Evolutionary conservation across 441 rosid species (phyloP).

Genomic region (Metrosideros polymorpha): DNA sequence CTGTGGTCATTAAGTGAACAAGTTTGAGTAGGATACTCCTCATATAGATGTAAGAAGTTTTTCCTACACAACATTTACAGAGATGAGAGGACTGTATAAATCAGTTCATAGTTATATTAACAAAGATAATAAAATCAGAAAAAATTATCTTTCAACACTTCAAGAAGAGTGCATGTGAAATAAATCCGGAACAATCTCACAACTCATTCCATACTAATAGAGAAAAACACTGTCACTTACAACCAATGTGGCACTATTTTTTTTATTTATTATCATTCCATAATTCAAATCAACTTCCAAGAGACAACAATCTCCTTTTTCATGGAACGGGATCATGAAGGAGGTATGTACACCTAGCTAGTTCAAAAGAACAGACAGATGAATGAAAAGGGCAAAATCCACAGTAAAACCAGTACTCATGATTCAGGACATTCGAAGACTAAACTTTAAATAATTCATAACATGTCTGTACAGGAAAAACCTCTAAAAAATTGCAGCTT

Average conservation of each 20-base stretch:
- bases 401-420: background rate
- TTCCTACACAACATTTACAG: slow-evolving; percentile 2
- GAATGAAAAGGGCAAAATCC: background rate
- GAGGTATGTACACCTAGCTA: background rate
- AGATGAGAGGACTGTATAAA: background rate
- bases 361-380: background rate
- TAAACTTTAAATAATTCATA: background rate
- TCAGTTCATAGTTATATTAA: background rate
- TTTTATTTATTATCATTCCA: background rate
- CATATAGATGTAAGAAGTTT: slow-evolving; percentile 46
- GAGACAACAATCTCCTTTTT: background rate
- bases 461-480: background rate
- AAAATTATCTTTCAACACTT: background rate
- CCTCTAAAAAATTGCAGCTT: background rate
- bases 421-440: background rate
- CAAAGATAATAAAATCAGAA: background rate
- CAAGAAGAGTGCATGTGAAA: background rate
- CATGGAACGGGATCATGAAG: background rate
- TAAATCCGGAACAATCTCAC: background rate
- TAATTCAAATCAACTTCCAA: background rate
- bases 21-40: slow-evolving; percentile 53
- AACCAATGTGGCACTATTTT: background rate
- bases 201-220: background rate
- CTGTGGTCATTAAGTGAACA: slow-evolving; percentile 43
- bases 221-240: background rate